Base-by-base conservation (phyloP, 495 filamentous ascomycete genomes). In the Penicillium riverlandense region DNA sequence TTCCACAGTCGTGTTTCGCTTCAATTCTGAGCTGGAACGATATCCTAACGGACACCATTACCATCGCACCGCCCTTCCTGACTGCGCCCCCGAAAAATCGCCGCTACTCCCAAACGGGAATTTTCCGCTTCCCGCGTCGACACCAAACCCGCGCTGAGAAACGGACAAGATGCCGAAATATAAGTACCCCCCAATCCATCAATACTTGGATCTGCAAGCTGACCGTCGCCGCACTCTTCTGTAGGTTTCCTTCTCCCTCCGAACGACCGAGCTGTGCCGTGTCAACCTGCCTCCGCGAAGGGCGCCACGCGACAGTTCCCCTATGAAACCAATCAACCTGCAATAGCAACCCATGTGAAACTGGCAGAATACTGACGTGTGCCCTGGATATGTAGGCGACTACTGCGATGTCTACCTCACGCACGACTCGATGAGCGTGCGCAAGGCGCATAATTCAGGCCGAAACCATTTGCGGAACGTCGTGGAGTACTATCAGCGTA, bases 351-450 rank as follows among this genome's bases (percentile, higher is more conserved):
- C 22, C 0, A 22, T 22, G 22, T 22, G 22, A 22, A 22, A 4
- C 6, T 22, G 38, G n/a, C 35, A 41, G 11, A 40, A 34, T 42
- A 42, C 41, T 47, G 39, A 50, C 48, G 31, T 32, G 40, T 38
- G 11, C 8, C 35, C 42, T 34, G 32, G 37, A 54, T 66, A 50
- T 50, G 69, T 65, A 87, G 90, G 92, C 76, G 92, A 98, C 65
- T 98, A 97, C 75, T 98, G 92, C 79, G 92, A 98, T 84, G 94
- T 98, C 65, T 98, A 98, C 77, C 86, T 98, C 53, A 98, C 94
- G 45, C 92, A 98, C 76, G 94, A 98, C 81, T 95, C 88, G 11
- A 98, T 97, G 90, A 95, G 88, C 71, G 92, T 98, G 59, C 88
- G 92, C 58, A 96, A 96, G 70, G 92, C 92, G 11, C 92, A 98